Percentiles rank a stretch among this genome's conserved stretches.
Evolutionary conservation across 1,284 basidiomycete species (phyloP).

Genomic region (Trichosporon faecale): DNA sequence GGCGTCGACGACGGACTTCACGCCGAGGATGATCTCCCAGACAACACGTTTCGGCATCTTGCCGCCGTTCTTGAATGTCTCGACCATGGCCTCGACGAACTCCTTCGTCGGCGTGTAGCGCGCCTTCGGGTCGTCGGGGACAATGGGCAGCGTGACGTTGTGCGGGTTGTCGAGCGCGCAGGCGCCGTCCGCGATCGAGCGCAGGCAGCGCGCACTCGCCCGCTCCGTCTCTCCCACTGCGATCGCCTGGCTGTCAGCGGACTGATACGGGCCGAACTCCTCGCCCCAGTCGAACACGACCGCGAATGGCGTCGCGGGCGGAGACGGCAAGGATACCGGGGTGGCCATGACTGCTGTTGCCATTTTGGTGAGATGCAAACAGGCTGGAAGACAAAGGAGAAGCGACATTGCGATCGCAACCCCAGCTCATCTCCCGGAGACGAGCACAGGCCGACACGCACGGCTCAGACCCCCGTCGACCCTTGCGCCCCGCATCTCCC

Average conservation of each 20-base stretch:
- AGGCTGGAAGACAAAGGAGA: not conserved
- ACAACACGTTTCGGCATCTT: constrained; percentile 79
- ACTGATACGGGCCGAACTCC: not conserved
- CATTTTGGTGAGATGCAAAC: not conserved
- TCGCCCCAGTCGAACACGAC: not conserved
- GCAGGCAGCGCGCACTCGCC: constrained; percentile 66
- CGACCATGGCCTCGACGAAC: constrained; percentile 83
- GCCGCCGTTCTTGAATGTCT: constrained; percentile 82
- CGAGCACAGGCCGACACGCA: not conserved
- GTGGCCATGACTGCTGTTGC: not conserved
- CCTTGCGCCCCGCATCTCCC: not conserved
- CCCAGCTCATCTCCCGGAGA: not conserved
- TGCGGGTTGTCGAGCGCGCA: constrained; percentile 42
- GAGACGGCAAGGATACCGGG: too few species aligned
- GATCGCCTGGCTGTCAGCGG: constrained; percentile 63
- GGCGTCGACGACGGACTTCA: constrained; percentile 65
- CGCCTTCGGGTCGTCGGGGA: constrained; percentile 56
- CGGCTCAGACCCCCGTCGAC: not conserved
- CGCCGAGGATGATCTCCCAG: constrained; percentile 94
- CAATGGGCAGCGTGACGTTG: constrained; percentile 63
- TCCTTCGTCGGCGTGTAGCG: constrained; percentile 66
- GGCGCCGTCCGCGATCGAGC: constrained; percentile 74
- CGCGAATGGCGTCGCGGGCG: not conserved
- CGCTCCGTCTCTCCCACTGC: constrained; percentile 81
- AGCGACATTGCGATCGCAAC: not conserved